Base-by-base conservation (phyloP, 2,329 filamentous ascomycete species). In the Juglanconis juglandina region DNA sequence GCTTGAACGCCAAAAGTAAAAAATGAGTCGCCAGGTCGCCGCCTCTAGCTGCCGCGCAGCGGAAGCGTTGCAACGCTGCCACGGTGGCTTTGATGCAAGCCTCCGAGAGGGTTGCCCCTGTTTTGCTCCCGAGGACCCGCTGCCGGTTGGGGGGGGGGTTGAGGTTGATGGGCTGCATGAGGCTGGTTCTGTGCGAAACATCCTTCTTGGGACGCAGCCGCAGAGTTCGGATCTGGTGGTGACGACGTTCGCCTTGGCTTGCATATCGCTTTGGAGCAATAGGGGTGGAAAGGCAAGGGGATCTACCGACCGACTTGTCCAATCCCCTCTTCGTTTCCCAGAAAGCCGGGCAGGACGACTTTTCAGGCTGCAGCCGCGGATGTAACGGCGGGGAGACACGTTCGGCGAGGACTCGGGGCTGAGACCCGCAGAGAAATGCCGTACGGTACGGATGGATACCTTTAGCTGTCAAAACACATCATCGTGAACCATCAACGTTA, bases 311-410 rank as follows among this genome's bases (percentile, higher is more conserved):
- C 37, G 35, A 41, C 41, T 11, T 52, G 53, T 33, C 51, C 55
- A 24, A 24, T 39, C 35, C 51, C 24, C 24, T n/a, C 11, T 34
- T 62, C 53, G 10, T 10, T 41, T 53, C 53, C 56, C 60, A 56
- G 49, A 39, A 41, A 42, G 34, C 51, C 52, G 60, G 56, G 41
- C 59, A 58, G 44, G 53, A 60, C 49, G 53, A 56, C 10, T 60
- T 46, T 50, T 51, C 58, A 49, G 53, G 57, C 57, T 58, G 60
- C 58, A 50, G 47, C 58, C 52, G 57, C 61, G 50, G 46, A 53
- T 63, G 61, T 54, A 58, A 63, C 61, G 35, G 37, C 58, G 52
- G 58, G 37, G 58, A 47, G 53, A 39, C 50, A 60, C 49, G 14
- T 42, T 52, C 55, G 39, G 57, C 39, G 24, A 53, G 33, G 50